phyloP scores from a whole-genome alignment of 257 asterid species.

The Nicotiana benthamiana region DNA sequence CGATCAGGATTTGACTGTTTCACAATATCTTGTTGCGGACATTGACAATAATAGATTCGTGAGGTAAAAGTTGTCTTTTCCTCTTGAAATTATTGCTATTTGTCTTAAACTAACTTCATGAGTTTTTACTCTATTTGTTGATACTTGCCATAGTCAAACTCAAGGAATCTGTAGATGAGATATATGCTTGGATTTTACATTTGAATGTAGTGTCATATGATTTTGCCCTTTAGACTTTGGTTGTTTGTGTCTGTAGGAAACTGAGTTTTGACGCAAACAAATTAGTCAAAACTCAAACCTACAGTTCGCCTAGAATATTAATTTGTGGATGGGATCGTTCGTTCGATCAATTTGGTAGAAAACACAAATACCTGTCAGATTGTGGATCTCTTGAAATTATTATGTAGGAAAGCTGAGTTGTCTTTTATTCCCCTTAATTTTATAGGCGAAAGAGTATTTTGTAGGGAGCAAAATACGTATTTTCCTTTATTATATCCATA shows the following conservation, averaged over 20 bases:
- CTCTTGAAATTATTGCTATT: background rate
- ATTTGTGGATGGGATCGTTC: background rate
- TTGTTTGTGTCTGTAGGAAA: background rate
- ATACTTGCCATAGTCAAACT: background rate
- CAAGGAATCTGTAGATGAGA: background rate
- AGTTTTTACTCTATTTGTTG: background rate
- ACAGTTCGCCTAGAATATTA: background rate
- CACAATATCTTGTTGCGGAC: slow-evolving; percentile 94
- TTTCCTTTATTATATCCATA: too few species aligned
- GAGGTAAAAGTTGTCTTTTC: slow-evolving; percentile 33
- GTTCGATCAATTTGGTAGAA: background rate
- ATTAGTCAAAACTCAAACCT: background rate
- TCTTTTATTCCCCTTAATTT: background rate
- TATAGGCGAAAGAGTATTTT: background rate
- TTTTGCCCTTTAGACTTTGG: background rate
- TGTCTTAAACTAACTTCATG: background rate
- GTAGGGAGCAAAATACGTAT: too few species aligned
- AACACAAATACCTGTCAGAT: background rate
- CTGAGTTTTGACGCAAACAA: background rate
- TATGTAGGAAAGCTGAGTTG: background rate
- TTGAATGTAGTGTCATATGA: background rate
- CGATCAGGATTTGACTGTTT: slow-evolving; percentile 86
- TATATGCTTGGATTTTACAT: background rate
- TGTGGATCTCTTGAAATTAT: background rate
- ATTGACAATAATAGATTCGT: slow-evolving; percentile 84